Percentiles rank a stretch among this genome's conserved stretches.
Conservation (phyloP, 805 yeast genomes). For the Candida taoyuanica region DNA sequence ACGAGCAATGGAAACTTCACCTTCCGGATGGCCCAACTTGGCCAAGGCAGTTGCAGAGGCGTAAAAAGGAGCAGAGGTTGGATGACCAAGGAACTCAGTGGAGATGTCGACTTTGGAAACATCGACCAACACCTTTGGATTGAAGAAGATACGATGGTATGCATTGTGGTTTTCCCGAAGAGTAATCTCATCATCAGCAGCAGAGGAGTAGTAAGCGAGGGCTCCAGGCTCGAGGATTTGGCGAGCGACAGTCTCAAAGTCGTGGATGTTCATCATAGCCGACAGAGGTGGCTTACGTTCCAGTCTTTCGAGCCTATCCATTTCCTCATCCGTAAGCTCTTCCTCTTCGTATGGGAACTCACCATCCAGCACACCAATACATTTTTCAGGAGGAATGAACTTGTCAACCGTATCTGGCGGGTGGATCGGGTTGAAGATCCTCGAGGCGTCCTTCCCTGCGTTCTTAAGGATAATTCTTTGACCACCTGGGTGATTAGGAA, state of each 20-base stretch:
- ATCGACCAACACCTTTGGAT: slow-evolving; percentile 78
- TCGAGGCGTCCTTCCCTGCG: slow-evolving; percentile 82
- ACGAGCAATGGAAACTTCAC: slow-evolving; percentile 80
- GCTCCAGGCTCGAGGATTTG: slow-evolving; percentile 72
- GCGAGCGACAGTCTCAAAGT: slow-evolving; percentile 84
- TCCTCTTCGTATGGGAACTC: slow-evolving; percentile 34
- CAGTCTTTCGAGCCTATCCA: slow-evolving; percentile 36
- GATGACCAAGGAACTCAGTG: slow-evolving; percentile 72
- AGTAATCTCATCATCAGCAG: slow-evolving; percentile 89
- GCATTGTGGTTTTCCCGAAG: slow-evolving; percentile 88
- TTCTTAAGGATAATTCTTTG: slow-evolving; percentile 70
- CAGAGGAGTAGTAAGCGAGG: slow-evolving; percentile 92
- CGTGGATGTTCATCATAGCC: slow-evolving; percentile 71
- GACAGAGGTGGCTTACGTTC: slow-evolving; percentile 63
- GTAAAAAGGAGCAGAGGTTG: slow-evolving; percentile 74
- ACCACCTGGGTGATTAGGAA: slow-evolving; percentile 78
- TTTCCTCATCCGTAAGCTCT: slow-evolving; percentile 33
- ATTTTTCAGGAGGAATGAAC: slow-evolving; percentile 52
- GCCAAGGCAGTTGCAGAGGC: slow-evolving; percentile 91
- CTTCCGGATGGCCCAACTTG: slow-evolving; percentile 87
- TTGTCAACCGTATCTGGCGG: slow-evolving; percentile 80
- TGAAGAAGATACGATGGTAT: slow-evolving; percentile 81
- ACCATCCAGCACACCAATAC: slow-evolving; percentile 52
- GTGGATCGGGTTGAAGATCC: slow-evolving; percentile 83
- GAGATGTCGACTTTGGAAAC: slow-evolving; percentile 67